These are phyloP conservation scores for Monosporascus sp. DNA, from an alignment of 2,329 filamentous ascomycete species.

Conservation along the genomic window DNA sequence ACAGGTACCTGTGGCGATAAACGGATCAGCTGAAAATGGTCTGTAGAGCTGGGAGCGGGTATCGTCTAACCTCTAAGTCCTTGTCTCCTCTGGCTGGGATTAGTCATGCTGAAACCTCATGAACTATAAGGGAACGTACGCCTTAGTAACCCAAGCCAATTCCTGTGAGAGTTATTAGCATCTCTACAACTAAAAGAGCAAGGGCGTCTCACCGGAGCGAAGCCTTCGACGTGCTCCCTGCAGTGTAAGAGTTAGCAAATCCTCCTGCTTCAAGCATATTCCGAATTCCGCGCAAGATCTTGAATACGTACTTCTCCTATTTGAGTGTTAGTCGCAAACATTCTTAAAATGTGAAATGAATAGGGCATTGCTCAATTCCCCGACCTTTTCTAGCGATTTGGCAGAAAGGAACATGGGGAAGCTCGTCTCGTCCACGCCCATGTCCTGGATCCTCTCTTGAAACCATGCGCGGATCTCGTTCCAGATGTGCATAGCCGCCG, in stretches of 20 bases:
- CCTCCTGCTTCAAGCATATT: neutral
- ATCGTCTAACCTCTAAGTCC: slow-evolving; percentile 60
- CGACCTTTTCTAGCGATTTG: slow-evolving; percentile 71
- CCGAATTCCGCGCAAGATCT: neutral
- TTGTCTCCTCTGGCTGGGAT: slow-evolving; percentile 65
- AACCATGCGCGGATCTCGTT: slow-evolving; percentile 62
- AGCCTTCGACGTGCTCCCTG: slow-evolving; percentile 98
- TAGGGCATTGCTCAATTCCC: neutral
- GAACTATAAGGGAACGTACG: slow-evolving; percentile 41
- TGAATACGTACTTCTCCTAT: slow-evolving; percentile 15
- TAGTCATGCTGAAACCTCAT: slow-evolving; percentile 19
- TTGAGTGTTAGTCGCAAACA: neutral
- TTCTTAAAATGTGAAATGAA: neutral
- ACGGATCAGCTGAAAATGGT: slow-evolving; percentile 1
- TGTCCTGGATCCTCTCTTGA: slow-evolving; percentile 70
- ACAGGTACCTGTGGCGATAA: slow-evolving; percentile 46
- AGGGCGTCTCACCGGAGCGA: slow-evolving; percentile 58
- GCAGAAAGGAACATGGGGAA: slow-evolving; percentile 94
- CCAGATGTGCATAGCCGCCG: slow-evolving; percentile 62
- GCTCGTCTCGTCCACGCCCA: slow-evolving; percentile 92
- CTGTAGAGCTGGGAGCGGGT: neutral
- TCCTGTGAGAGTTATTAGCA: slow-evolving; percentile 35
- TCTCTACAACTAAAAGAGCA: neutral
- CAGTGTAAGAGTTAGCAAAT: slow-evolving; percentile 29
- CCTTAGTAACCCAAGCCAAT: slow-evolving; percentile 83